Evolutionary conservation across 306 rosid genomes (phyloP).

Genomic region (Prunus mongolica): DNA sequence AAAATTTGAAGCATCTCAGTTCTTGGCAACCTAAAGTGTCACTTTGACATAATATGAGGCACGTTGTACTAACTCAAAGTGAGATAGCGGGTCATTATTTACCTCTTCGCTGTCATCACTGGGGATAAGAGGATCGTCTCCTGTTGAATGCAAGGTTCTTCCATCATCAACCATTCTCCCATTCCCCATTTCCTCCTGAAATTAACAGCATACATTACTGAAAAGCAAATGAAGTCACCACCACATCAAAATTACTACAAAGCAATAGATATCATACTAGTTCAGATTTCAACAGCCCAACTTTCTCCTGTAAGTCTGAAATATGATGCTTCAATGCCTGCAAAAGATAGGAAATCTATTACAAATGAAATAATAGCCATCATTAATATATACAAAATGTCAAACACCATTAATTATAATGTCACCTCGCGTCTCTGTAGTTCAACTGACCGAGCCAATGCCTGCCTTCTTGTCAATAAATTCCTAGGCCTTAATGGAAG

Average conservation of each 20-base stretch:
- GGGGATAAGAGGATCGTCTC: slow-evolving; percentile 32
- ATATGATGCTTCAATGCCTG: slow-evolving; percentile 82
- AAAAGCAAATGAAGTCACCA: neutral
- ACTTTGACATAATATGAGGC: neutral
- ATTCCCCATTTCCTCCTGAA: slow-evolving; percentile 59
- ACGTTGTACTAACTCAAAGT: slow-evolving; percentile 3
- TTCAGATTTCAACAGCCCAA: slow-evolving; percentile 66
- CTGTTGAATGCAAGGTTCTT: slow-evolving; percentile 23
- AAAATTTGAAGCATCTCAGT: neutral
- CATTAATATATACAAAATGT: neutral
- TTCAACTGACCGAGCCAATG: slow-evolving; percentile 78
- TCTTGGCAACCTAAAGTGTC: neutral
- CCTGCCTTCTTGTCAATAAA: slow-evolving; percentile 70
- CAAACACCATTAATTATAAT: slow-evolving; percentile 2
- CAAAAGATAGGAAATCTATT: slow-evolving; percentile 17
- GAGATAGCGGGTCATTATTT: slow-evolving; percentile 15
- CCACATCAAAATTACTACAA: neutral
- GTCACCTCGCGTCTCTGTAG: slow-evolving; percentile 87
- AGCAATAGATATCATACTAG: slow-evolving; percentile 37
- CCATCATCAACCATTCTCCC: slow-evolving; percentile 40
- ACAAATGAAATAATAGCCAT: slow-evolving; percentile 9
- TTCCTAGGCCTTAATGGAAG: slow-evolving; percentile 58
- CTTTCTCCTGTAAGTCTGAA: slow-evolving; percentile 60
- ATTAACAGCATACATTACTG: slow-evolving; percentile 15
- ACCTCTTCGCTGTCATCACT: slow-evolving; percentile 53